Percentiles rank a stretch among this genome's conserved stretches.
These are phyloP conservation scores for Anacardium occidentale DNA, from an alignment of 345 rosid species.

Conservation along the genomic window DNA sequence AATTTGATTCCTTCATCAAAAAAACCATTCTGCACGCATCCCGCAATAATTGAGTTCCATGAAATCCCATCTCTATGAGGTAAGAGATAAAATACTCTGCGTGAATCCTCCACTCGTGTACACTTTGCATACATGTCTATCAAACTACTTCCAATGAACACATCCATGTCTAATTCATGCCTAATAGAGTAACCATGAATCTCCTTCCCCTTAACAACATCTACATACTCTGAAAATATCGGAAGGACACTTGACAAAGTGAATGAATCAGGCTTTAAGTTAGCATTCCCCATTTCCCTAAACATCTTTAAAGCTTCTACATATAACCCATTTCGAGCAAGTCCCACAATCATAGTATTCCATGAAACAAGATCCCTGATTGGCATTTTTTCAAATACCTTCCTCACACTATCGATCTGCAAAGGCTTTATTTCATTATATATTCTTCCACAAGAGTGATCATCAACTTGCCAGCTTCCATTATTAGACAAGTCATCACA, in stretches of 20 bases:
- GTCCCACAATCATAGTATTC: conserved; percentile 75
- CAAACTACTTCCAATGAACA: conserved; percentile 66
- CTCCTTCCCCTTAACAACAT: conserved; percentile 69
- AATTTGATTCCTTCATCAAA: conserved; percentile 60
- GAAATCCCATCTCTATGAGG: conserved; percentile 57
- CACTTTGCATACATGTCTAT: conserved; percentile 87
- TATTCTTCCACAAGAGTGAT: not conserved
- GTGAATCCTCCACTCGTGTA: conserved; percentile 46
- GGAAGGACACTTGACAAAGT: conserved; percentile 83
- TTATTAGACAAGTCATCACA: not conserved
- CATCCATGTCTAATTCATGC: conserved; percentile 49
- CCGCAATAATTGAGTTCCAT: conserved; percentile 78
- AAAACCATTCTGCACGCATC: conserved; percentile 68
- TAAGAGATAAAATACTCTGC: conserved; percentile 42
- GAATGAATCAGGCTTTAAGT: conserved; percentile 68
- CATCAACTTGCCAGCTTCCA: not conserved
- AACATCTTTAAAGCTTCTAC: conserved; percentile 66
- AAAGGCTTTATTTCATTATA: conserved; percentile 7
- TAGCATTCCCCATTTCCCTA: conserved; percentile 54
- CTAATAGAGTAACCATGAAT: conserved; percentile 75
- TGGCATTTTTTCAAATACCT: conserved; percentile 73
- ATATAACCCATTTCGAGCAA: conserved; percentile 62
- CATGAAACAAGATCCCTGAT: conserved; percentile 73
- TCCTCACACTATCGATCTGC: conserved; percentile 41
- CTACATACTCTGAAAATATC: conserved; percentile 59